phyloP scores from a whole-genome alignment of 805 yeast genomes.

The Tetrapisispora taiwanensis region DNA sequence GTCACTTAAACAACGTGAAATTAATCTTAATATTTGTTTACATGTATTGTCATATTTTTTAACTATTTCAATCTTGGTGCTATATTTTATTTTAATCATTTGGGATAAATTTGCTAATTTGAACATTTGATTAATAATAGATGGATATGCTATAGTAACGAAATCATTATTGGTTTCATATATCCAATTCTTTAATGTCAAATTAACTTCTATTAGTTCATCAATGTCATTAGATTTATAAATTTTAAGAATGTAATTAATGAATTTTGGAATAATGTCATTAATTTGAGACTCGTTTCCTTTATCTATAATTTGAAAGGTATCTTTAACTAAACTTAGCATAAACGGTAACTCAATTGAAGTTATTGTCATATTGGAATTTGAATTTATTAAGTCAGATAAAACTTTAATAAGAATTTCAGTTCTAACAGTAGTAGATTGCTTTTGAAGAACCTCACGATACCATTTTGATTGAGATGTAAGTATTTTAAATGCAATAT shows the following conservation, averaged over 20 bases:
- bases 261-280: background rate
- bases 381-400: background rate
- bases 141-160: slow-evolving; percentile 54
- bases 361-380: slow-evolving; percentile 6
- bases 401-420: background rate
- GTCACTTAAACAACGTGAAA: slow-evolving; percentile 59
- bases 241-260: background rate
- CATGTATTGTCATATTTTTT: slow-evolving; percentile 13
- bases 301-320: background rate
- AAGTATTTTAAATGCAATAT: background rate
- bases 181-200: slow-evolving; percentile 18
- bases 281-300: background rate
- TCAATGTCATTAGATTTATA: background rate
- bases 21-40: slow-evolving; percentile 53
- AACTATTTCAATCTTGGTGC: background rate
- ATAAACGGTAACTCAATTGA: slow-evolving; percentile 16
- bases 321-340: slow-evolving; percentile 14
- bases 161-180: slow-evolving; percentile 35
- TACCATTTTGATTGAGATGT: background rate
- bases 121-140: slow-evolving; percentile 54
- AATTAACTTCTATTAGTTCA: slow-evolving; percentile 31
- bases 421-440: background rate
- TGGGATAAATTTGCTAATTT: slow-evolving; percentile 43
- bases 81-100: slow-evolving; percentile 11
- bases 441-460: background rate